A percentile compares a stretch with the other conserved stretches of the same genome.
phyloP scores from a whole-genome alignment of 768 basidiomycete species.

The Xanthoconium purpureum region DNA sequence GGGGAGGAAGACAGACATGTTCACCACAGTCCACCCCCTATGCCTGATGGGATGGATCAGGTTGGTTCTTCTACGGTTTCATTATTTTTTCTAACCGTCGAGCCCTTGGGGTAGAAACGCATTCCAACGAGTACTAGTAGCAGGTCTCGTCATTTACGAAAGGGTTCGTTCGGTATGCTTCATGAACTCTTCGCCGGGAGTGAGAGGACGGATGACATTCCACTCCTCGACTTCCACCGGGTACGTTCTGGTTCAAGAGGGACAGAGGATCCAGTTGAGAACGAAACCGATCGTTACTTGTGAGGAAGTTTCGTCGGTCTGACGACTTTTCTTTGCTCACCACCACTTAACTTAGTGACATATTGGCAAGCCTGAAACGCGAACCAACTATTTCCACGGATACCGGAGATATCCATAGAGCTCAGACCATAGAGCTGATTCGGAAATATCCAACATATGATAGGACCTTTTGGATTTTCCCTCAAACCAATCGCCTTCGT shows the following conservation, averaged over 20 bases:
- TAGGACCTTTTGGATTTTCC: constrained; percentile 85
- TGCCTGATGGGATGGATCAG: constrained; percentile 25
- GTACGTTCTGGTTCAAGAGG: constrained; percentile 32
- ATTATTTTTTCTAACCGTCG: constrained; percentile 3
- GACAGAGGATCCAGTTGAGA: constrained; percentile 37
- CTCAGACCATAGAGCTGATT: constrained; percentile 84
- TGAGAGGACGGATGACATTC: constrained; percentile 49
- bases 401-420: constrained; percentile 58
- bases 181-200: constrained; percentile 67
- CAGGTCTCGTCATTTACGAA: constrained; percentile 50
- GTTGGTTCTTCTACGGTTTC: constrained; percentile 24
- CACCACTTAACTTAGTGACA: constrained; percentile 46
- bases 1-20: constrained; percentile 77
- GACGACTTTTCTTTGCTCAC: constrained; percentile 3
- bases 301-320: constrained; percentile 36
- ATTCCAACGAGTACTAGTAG: constrained; percentile 17
- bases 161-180: constrained; percentile 56
- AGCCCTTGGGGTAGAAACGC: constrained; percentile 17
- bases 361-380: constrained; percentile 60
- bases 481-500: constrained; percentile 73
- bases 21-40: constrained; percentile 49
- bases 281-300: constrained; percentile 74
- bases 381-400: constrained; percentile 40
- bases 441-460: constrained; percentile 86
- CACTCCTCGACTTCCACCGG: constrained; percentile 52